Conservation (phyloP, 495 filamentous ascomycete genomes). For the Hapsidospora chrysogenum region DNA sequence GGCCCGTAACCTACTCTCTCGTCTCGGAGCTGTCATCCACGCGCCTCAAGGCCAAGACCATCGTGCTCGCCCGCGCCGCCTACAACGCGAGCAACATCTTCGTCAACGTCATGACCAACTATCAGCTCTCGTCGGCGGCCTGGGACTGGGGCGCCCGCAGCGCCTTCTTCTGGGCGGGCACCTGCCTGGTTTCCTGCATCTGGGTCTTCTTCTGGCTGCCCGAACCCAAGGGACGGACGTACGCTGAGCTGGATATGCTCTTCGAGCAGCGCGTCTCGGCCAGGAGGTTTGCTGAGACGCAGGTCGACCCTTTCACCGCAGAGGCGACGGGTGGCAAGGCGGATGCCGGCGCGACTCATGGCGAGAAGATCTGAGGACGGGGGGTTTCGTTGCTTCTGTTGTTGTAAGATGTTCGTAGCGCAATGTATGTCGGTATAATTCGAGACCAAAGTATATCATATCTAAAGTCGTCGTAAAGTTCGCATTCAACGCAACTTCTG, state of each 20-base stretch:
- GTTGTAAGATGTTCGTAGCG: too few relatives aligned
- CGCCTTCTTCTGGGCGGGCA: conserved; percentile 37
- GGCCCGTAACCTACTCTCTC: conserved; percentile 37
- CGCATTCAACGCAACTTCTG: too few relatives aligned
- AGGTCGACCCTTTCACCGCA: conserved; percentile 44
- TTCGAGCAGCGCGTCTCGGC: conserved; percentile 43
- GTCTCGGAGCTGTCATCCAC: conserved; percentile 36
- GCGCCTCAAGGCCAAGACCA: conserved; percentile 35
- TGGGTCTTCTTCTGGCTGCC: conserved; percentile 20
- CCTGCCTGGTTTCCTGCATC: conserved; percentile 19
- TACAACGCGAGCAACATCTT: conserved; percentile 33
- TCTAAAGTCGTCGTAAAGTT: too few relatives aligned
- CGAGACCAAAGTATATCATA: too few relatives aligned
- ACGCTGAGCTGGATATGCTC: conserved; percentile 40
- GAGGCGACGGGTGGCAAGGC: conserved; percentile 8
- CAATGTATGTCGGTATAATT: too few relatives aligned
- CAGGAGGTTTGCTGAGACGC: conserved; percentile 41
- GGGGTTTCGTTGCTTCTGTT: too few relatives aligned
- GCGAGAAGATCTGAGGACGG: too few relatives aligned
- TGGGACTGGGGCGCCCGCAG: conserved; percentile 33
- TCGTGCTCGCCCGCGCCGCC: conserved; percentile 32
- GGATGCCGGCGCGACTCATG: too few relatives aligned
- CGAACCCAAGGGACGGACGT: conserved; percentile 12
- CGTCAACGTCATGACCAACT: conserved; percentile 28
- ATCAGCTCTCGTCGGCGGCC: conserved; percentile 28